phyloP scores from a whole-genome alignment of 768 basidiomycete genomes.

The Termitomyces titanicus region DNA sequence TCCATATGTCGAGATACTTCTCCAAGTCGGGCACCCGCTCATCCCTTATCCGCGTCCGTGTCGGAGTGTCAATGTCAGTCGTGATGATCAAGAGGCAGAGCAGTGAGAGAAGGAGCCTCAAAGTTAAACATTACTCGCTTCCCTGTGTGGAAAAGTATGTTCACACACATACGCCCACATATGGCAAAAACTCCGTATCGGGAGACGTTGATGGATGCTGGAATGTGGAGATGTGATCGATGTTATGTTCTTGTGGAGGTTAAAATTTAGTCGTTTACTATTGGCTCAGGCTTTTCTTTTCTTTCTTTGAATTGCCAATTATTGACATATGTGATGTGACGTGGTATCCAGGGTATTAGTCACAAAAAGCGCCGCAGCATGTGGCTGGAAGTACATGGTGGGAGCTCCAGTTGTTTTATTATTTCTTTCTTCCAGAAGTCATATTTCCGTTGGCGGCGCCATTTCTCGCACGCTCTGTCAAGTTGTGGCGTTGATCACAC shows the following conservation, averaged over 20 bases:
- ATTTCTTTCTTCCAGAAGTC: background rate
- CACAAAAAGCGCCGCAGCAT: background rate
- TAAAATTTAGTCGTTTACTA: background rate
- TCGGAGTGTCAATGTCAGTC: background rate
- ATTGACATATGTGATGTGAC: background rate
- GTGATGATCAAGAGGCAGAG: background rate
- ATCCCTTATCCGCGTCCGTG: background rate
- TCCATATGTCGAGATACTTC: background rate
- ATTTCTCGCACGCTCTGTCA: slow-evolving; percentile 8
- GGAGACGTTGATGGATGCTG: background rate
- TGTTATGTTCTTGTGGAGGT: background rate
- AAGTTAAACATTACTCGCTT: background rate
- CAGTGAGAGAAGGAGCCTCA: background rate
- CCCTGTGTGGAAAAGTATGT: background rate
- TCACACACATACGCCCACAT: background rate
- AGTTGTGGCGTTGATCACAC: slow-evolving; percentile 9
- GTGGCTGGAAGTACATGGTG: background rate
- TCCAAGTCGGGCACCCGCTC: too few relatives aligned
- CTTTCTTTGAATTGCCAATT: background rate
- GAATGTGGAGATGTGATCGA: background rate
- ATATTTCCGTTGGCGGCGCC: background rate
- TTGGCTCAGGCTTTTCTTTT: background rate
- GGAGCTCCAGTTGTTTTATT: background rate
- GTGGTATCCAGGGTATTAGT: background rate
- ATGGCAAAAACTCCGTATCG: background rate